Evolutionary conservation across 202 grass and related monocot genomes (phyloP).

Genomic region (Digitaria exilis): DNA sequence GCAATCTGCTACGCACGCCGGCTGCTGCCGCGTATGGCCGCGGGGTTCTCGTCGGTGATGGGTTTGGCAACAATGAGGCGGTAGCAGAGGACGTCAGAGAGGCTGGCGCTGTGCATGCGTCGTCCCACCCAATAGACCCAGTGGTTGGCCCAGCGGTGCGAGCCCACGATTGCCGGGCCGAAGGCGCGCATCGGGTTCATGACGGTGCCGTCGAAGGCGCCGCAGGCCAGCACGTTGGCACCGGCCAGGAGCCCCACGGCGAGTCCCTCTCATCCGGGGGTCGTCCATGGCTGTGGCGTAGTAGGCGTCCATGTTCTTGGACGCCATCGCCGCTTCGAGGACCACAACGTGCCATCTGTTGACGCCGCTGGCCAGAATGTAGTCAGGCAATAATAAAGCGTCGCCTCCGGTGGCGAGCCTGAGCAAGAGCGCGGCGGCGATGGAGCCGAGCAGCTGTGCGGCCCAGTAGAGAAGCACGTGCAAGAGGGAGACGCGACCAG

Average conservation of each 20-base stretch:
- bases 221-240: slow-evolving; percentile 73
- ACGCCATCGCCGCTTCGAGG: no score
- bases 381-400: no score
- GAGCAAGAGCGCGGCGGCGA: no score
- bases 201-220: slow-evolving; percentile 59
- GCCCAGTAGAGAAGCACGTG: no score
- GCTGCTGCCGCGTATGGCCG: background rate
- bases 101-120: slow-evolving; percentile 50
- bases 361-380: no score
- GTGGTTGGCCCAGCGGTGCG: slow-evolving; percentile 64
- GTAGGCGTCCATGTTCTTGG: no score
- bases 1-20: background rate
- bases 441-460: no score
- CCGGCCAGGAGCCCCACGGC: slow-evolving; percentile 61
- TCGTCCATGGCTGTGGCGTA: slow-evolving; percentile 57
- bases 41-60: background rate
- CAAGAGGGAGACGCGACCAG: no score
- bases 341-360: no score
- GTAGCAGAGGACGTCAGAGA: slow-evolving; percentile 54
- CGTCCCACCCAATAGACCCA: slow-evolving; percentile 64
- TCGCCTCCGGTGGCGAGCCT: no score
- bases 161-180: slow-evolving; percentile 48
- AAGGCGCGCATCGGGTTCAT: slow-evolving; percentile 67
- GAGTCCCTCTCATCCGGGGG: slow-evolving; percentile 28
- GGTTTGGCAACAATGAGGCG: slow-evolving; percentile 43